Evolutionary conservation across 2,329 filamentous ascomycete species (phyloP), one percentile per base, ranked within the genome.

Genomic region (Aureobasidium subglaciale): DNA sequence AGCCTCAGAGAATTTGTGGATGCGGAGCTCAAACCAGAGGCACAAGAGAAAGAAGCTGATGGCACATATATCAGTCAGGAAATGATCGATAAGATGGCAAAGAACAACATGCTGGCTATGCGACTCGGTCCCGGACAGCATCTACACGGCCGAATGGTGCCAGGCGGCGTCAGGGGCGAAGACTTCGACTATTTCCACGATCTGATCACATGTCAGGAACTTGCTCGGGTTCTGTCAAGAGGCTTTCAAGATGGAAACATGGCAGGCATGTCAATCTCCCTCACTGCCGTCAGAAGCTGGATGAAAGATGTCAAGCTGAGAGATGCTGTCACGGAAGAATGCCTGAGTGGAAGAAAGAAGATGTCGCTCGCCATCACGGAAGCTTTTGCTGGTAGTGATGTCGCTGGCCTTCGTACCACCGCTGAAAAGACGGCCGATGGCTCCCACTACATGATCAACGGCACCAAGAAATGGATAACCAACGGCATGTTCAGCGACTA

Each of bases 181-280:
- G 85, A 91, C 59, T 95, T 91, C 63, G 76, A 11, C 69, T 90
- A 89, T 70, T 87, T 93, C 70, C 88, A 92, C 69, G 88, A 91
- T 68, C 69, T 91, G 67, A 81, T 92, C 62, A 74, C 86, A 52
- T 73, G 77, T 8, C 89, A 95, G 71, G 90, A 95, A 71, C 73
- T 88, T 61, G 77, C 80, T 1, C 79, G 90, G 29, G 75, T 81
- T 6, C 88, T 86, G 68, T 84, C 86, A 25, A 76, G 88, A 63
- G 90, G 89, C 1, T 95, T 93, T 72, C 84, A 89, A 69, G 90
- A 95, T 68, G 90, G 88, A 3, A 91, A 90, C 71, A 83, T 95
- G 81, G 86, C 88, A 2, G 89, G 90, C 52, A 90, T 95, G 87
- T 84, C 85, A 25, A 95, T 95, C 62, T 84, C 84, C 35, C 73